Evolutionary conservation across 176 grass and related monocot genomes (phyloP), one percentile per base, ranked within the genome.

Genomic region (Echinochloa phyllopogon): DNA sequence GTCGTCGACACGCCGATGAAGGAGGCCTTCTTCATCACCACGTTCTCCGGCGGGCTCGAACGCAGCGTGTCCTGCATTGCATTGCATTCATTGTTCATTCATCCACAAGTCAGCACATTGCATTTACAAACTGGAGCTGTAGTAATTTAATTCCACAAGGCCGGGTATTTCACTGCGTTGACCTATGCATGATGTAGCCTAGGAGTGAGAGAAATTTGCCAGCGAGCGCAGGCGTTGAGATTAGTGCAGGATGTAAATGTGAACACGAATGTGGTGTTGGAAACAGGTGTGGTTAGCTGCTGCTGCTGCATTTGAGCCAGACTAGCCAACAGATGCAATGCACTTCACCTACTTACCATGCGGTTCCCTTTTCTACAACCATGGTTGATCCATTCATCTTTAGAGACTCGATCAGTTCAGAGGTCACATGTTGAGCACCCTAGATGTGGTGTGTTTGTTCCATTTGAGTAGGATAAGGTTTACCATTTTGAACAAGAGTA

Each of bases 11-110:
- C 93, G n/a, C 93, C 91, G 38, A 98, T 90, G 80, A 81, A 81
- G 18, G 93, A 88, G 10, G 96, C 96, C 85, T 94, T 94, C 91
- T 92, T 98, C 96, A 98, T 98, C 66, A 98, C 96, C 78, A 48
- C 33, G 80, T 98, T 98, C 80, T 98, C 96, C 2, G 96, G 68
- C 62, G 96, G 96, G 87, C 86, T 92, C 69, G 93, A 89, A 43
- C 86, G 75, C 38, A 98, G 86, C n/a, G 96, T 98, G 79, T 98
- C 96, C 96, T 98, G 86, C 72, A 82, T 2, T 98, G 86, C 72
- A 82, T 2, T 13, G 20, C 15, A 27, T 5, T 17, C 41, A 15
- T n/a, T 3, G 6, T 65, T 67, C 38, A 43, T n/a, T 40, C 65
- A 12, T 42, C 38, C 10, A 11, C 17, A 55, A 20, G 17, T 20